phyloP scores from a whole-genome alignment of 306 rosid species.

The Casuarina cunninghamiana region DNA sequence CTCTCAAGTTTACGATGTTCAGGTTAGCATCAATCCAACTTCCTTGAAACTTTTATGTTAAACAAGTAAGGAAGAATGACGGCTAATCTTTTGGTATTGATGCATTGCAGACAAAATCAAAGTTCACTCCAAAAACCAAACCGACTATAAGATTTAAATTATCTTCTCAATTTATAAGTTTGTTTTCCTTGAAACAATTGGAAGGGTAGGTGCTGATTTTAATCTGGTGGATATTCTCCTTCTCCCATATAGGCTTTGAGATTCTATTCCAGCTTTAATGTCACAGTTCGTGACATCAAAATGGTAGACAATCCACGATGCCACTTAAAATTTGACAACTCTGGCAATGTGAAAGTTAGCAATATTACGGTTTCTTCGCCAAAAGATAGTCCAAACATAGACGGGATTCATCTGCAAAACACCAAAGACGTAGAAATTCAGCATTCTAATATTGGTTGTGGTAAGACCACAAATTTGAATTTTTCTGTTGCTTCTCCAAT shows the following conservation, averaged over 20 bases:
- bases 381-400: conserved; percentile 81
- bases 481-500: background rate
- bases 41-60: background rate
- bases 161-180: background rate
- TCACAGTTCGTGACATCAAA: conserved; percentile 62
- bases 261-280: conserved; percentile 63
- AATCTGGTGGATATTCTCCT: background rate
- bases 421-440: conserved; percentile 77
- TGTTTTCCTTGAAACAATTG: no score
- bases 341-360: conserved; percentile 52
- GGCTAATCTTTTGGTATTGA: background rate
- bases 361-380: conserved; percentile 82
- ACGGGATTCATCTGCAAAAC: conserved; percentile 94
- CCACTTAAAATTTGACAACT: conserved; percentile 87
- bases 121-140: conserved; percentile 51
- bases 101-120: conserved; percentile 52
- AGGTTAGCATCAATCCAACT: conserved; percentile 33
- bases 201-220: background rate
- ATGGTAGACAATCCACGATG: conserved; percentile 85
- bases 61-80: background rate
- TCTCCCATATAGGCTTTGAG: conserved; percentile 67
- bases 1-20: conserved; percentile 31
- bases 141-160: conserved; percentile 63
- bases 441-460: conserved; percentile 67
- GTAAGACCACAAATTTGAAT: conserved; percentile 33